Evolutionary conservation across 2,329 filamentous ascomycete genomes (phyloP).

Genomic region (Aspergillus awamori): DNA sequence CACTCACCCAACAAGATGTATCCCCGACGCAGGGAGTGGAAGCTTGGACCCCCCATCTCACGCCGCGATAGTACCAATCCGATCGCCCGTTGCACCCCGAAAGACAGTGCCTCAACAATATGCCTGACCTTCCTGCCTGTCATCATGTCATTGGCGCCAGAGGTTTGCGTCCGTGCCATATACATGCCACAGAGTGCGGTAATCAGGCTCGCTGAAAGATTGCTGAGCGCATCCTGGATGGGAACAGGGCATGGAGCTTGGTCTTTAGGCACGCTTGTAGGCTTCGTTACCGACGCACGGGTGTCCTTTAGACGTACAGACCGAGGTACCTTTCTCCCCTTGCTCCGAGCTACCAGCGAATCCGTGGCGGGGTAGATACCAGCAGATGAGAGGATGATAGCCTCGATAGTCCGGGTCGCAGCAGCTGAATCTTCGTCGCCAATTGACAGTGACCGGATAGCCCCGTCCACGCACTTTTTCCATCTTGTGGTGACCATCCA

Average conservation of each 20-base stretch:
- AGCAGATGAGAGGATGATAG: conserved; percentile 36
- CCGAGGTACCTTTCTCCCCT: background rate
- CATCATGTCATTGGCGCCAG: conserved; percentile 13
- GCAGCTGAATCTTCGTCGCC: conserved; percentile 37
- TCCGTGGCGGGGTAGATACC: conserved; percentile 15
- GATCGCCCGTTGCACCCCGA: conserved; percentile 29
- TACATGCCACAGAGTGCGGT: conserved; percentile 43
- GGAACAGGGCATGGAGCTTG: conserved; percentile 33
- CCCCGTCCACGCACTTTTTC: conserved; percentile 40
- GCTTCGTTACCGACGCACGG: conserved; percentile 22
- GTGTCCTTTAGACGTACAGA: conserved; percentile 17
- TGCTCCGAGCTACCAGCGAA: background rate
- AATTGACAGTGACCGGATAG: conserved; percentile 41
- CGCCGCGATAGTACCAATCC: conserved; percentile 11
- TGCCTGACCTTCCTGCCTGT: conserved; percentile 30
- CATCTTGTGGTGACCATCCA: conserved; percentile 46
- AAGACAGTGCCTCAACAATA: conserved; percentile 28
- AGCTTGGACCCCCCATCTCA: conserved; percentile 18
- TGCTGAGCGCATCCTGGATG: conserved; percentile 41
- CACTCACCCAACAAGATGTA: conserved; percentile 34
- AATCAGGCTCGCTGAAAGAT: conserved; percentile 39
- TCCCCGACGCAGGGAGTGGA: conserved; percentile 36
- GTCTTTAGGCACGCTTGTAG: conserved; percentile 6
- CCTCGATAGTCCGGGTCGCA: conserved; percentile 36
- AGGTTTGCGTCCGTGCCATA: conserved; percentile 34